Conservation (phyloP, 768 basidiomycete genomes). For the Boletus patriciae region DNA sequence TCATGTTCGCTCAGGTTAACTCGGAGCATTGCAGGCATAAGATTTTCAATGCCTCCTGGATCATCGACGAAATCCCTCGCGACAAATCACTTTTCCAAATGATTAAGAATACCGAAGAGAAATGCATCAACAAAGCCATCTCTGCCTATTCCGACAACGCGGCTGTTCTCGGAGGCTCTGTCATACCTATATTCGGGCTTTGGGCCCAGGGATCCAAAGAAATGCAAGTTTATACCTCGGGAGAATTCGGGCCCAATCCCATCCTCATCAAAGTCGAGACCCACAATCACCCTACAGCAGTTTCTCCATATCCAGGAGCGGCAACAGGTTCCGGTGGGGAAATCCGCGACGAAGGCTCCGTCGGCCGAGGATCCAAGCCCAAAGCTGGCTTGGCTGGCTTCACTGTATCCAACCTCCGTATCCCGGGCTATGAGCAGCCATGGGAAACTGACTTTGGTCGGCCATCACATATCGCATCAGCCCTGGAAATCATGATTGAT, state of each 20-base stretch:
- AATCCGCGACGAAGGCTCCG: conserved; percentile 96
- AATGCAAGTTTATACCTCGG: conserved; percentile 52
- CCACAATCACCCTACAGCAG: conserved; percentile 98
- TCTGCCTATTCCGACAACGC: conserved; percentile 99
- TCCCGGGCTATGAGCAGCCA: conserved; percentile 87
- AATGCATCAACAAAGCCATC: conserved; percentile 75
- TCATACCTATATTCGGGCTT: conserved; percentile 72
- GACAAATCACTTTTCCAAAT: conserved; percentile 87
- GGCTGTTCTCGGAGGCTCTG: conserved; percentile 78
- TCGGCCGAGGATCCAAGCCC: conserved; percentile 91
- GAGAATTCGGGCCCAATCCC: conserved; percentile 67
- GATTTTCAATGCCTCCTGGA: conserved; percentile 98
- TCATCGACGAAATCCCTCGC: conserved; percentile 66
- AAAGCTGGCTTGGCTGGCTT: conserved; percentile 95
- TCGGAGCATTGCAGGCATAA: conserved; percentile 99
- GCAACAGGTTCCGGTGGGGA: conserved; percentile 98
- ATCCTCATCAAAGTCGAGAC: conserved; percentile 98
- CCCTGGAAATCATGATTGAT: conserved; percentile 96
- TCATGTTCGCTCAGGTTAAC: conserved; percentile 99
- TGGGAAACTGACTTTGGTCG: conserved; percentile 96
- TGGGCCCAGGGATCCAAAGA: conserved; percentile 28
- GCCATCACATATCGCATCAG: conserved; percentile 87
- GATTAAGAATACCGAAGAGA: conserved; percentile 93
- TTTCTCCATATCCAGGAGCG: conserved; percentile 97
- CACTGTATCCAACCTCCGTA: conserved; percentile 90